Conservation (phyloP, 179 eudicot species). For the Nepenthes alata region DNA sequence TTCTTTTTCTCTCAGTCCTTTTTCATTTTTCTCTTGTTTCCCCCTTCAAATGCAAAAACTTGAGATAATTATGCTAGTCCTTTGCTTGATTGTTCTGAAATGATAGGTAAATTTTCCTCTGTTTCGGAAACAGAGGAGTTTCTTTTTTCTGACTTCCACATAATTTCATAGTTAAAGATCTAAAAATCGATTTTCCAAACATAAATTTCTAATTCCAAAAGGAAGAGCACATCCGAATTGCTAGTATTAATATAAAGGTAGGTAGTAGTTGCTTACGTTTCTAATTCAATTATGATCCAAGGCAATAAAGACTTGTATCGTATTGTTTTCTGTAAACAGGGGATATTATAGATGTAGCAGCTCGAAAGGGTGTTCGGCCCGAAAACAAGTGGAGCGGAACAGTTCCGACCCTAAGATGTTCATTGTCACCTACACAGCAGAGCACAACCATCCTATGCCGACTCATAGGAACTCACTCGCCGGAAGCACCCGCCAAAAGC, state of each 20-base stretch:
- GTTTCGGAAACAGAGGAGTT: no score
- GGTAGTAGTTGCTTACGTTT: no score
- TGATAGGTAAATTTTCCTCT: no score
- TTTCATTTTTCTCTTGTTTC: background rate
- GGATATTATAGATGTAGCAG: conserved; percentile 64
- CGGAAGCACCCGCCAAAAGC: conserved; percentile 47
- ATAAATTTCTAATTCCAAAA: no score
- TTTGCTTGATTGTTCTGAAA: no score
- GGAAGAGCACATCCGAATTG: no score
- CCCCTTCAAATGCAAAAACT: no score
- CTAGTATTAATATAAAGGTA: no score
- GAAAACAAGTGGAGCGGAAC: conserved; percentile 65
- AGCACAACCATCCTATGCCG: conserved; percentile 56
- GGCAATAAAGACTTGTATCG: background rate
- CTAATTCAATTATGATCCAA: background rate
- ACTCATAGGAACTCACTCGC: conserved; percentile 52
- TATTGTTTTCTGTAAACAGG: conserved; percentile 17
- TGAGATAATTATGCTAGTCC: no score
- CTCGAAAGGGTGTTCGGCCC: conserved; percentile 49
- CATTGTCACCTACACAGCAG: conserved; percentile 52
- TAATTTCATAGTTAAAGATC: no score
- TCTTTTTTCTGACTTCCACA: no score
- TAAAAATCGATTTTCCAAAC: no score
- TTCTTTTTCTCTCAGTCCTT: background rate
- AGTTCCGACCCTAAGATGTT: conserved; percentile 53